Evolutionary conservation across 1,284 basidiomycete genomes (phyloP), one percentile per base, ranked within the genome.

Genomic region (Albatrellus sp.): DNA sequence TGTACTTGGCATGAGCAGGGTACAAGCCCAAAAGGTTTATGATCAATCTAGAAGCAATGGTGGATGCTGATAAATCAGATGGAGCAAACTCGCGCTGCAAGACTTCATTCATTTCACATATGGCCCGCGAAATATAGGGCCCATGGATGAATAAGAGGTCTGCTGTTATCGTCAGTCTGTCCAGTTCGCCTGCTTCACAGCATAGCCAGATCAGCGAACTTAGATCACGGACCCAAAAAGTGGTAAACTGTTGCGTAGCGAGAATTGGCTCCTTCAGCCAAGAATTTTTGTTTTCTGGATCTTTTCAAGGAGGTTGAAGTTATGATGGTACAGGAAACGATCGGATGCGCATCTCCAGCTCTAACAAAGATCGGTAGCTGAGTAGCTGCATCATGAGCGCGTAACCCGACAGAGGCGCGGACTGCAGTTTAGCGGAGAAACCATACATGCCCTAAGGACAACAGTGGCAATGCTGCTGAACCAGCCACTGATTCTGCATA

Each of bases 91-190:
- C 60, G 48, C 72, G 70, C 17, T 56, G 50, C 5, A 73, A 54
- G 14, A 62, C 54, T 39, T 67, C 63, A 1, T 37, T 20, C 20
- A 36, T 34, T n/a, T 48, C 48, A 6, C 60, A 60, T 30, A 75
- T 58, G 7, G 72, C 73, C 48, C 67, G 65, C 10, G 63, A 65
- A 49, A 73, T 71, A 51, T 69, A 75, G 46, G 64, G 67, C 41
- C 72, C 62, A 49, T 76, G 73, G 16, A 75, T 64, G 50, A 69
- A 73, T 12, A 76, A 54, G 9, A 75, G 56, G 51, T 68, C 73
- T 75, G 40, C n/a, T 32, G 13, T 5, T 8, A n/a, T n/a, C n/a
- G n/a, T n/a, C 2, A n/a, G n/a, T n/a, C n/a, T n/a, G n/a, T n/a
- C n/a, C n/a, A n/a, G n/a, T n/a, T n/a, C n/a, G n/a, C n/a, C n/a